Evolutionary conservation across 345 rosid species (phyloP).

Genomic region (Bruguiera sexangula): DNA sequence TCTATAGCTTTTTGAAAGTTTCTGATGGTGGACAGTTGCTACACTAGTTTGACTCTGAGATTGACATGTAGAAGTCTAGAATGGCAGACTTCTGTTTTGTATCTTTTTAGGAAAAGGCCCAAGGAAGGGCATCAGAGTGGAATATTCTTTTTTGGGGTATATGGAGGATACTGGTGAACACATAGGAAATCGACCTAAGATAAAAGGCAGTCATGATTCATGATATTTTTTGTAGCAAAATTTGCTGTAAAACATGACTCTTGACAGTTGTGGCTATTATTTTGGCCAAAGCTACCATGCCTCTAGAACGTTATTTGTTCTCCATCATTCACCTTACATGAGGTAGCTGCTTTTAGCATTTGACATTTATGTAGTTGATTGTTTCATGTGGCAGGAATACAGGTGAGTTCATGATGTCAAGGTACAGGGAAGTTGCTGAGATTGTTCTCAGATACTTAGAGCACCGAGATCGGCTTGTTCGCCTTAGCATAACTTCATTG

Average conservation of each 20-base stretch:
- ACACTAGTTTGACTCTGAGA: no score
- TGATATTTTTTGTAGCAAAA: no score
- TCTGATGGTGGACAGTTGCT: no score
- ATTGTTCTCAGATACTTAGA: slow-evolving; percentile 91
- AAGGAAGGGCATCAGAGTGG: no score
- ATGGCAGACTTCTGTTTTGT: no score
- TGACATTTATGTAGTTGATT: slow-evolving; percentile 4
- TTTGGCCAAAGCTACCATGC: neutral
- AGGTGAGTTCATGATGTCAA: slow-evolving; percentile 99
- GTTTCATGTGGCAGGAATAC: slow-evolving; percentile 70
- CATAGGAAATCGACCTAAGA: no score
- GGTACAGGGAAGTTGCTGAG: slow-evolving; percentile 98
- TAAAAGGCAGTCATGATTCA: no score
- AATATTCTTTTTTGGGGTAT: no score
- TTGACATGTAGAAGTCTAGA: no score
- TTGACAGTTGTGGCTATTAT: neutral
- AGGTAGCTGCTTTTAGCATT: neutral
- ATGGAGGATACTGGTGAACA: no score
- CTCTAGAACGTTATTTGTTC: neutral
- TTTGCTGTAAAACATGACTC: neutral
- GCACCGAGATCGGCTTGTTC: slow-evolving; percentile 95
- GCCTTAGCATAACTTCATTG: slow-evolving; percentile 96
- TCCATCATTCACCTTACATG: slow-evolving; percentile 1
- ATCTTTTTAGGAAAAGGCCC: no score
- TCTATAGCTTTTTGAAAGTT: no score